phyloP scores from a whole-genome alignment of 768 basidiomycete species.

The Asterophora lycoperdoides region DNA sequence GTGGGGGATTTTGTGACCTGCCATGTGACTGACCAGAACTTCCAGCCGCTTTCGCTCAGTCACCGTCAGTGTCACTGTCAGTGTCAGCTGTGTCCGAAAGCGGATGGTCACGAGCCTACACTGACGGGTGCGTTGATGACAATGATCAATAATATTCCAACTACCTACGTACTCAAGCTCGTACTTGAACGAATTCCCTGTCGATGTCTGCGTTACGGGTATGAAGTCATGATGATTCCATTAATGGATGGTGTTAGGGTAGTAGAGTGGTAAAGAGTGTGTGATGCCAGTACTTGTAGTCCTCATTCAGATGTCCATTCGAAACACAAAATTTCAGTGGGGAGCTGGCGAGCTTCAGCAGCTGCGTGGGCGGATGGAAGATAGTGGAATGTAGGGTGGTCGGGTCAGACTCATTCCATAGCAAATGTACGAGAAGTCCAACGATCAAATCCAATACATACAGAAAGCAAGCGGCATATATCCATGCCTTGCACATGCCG shows the following conservation, averaged over 20 bases:
- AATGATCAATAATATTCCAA: neutral
- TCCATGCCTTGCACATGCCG: conserved; percentile 3
- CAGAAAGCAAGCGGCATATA: conserved; percentile 3
- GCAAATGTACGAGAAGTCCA: conserved; percentile 10
- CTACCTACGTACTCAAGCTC: too few species aligned
- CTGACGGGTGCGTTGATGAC: conserved; percentile 21
- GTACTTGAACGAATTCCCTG: neutral
- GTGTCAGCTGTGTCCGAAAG: too few species aligned
- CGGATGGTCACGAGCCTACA: too few species aligned
- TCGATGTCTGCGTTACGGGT: conserved; percentile 13
- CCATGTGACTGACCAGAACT: too few species aligned
- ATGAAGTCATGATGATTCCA: neutral
- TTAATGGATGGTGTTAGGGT: conserved; percentile 3
- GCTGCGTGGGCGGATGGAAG: too few species aligned
- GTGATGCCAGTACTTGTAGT: conserved; percentile 17
- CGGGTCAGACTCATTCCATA: neutral
- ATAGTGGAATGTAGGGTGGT: neutral
- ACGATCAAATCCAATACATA: conserved; percentile 6
- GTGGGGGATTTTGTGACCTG: too few species aligned
- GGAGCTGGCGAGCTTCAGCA: too few species aligned
- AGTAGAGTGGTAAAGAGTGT: conserved; percentile 16
- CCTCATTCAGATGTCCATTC: conserved; percentile 17
- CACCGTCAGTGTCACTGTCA: too few species aligned
- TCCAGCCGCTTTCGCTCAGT: too few species aligned
- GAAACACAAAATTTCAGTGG: neutral